A percentile compares a stretch with the other conserved stretches of the same genome.
Conservation (phyloP, 768 basidiomycete species). For the Podaxis carcinomalis region DNA sequence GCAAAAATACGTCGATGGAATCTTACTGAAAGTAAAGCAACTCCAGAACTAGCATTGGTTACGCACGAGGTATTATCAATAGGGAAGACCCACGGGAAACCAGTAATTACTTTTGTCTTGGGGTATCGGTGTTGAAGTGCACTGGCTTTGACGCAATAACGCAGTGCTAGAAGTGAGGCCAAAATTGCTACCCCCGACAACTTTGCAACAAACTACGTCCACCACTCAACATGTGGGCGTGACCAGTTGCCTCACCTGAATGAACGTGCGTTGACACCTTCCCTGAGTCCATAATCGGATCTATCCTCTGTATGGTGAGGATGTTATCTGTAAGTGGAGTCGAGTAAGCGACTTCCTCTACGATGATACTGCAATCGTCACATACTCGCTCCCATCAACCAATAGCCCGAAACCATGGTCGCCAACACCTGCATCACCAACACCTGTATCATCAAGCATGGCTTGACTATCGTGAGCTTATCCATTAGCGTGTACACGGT, state of each 20-base stretch:
- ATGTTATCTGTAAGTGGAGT: constrained; percentile 24
- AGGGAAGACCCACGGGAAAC: constrained; percentile 17
- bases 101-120: constrained; percentile 35
- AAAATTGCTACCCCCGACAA: constrained; percentile 36
- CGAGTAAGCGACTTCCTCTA: not conserved
- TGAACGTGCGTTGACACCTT: constrained; percentile 30
- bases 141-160: constrained; percentile 27
- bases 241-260: constrained; percentile 18
- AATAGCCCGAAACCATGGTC: constrained; percentile 13
- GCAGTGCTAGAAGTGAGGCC: constrained; percentile 24
- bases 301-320: constrained; percentile 33
- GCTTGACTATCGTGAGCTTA: not conserved
- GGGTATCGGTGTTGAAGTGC: constrained; percentile 32
- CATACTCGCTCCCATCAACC: constrained; percentile 28
- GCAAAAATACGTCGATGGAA: not conserved
- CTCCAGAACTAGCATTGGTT: constrained; percentile 13
- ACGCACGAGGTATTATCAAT: not conserved
- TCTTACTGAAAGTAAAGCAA: constrained; percentile 29
- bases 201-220: constrained; percentile 15
- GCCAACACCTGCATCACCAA: not conserved
- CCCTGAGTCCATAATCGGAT: constrained; percentile 33
- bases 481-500: not conserved
- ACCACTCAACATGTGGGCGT: not conserved
- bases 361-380: not conserved
- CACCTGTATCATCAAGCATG: not conserved